phyloP scores from a whole-genome alignment of 2,329 filamentous ascomycete species.

The Aspergillus sp. region DNA sequence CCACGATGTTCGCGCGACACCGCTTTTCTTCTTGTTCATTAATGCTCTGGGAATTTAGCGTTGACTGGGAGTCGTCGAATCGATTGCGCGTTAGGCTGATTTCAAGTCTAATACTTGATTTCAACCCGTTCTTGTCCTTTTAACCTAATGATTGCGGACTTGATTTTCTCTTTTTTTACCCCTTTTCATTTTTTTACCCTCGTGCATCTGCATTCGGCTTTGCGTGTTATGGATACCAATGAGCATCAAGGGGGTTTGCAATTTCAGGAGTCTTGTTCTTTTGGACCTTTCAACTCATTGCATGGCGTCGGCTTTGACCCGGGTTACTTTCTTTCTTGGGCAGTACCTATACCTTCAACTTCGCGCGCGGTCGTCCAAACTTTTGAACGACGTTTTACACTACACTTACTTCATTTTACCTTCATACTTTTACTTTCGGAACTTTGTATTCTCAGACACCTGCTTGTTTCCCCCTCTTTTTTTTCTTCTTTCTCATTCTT shows the following conservation, averaged over 20 bases:
- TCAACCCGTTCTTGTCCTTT: conserved; percentile 10
- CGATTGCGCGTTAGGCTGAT: conserved; percentile 22
- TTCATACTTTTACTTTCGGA: conserved; percentile 4
- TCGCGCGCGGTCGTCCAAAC: neutral
- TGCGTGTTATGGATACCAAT: conserved; percentile 27
- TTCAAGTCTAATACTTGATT: conserved; percentile 12
- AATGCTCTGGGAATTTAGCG: conserved; percentile 17
- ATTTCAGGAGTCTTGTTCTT: conserved; percentile 23
- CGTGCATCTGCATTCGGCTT: conserved; percentile 25
- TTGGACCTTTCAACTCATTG: conserved; percentile 22
- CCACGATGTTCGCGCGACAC: conserved; percentile 15
- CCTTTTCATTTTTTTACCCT: conserved; percentile 10
- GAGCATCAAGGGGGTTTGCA: conserved; percentile 24
- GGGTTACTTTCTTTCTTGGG: conserved; percentile 13
- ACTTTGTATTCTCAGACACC: conserved; percentile 7
- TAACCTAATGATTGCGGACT: neutral
- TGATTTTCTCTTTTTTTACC: conserved; percentile 6
- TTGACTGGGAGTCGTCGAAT: conserved; percentile 15
- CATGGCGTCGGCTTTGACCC: conserved; percentile 27
- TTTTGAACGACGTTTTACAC: neutral
- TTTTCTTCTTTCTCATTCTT: conserved; percentile 1
- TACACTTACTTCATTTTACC: conserved; percentile 1
- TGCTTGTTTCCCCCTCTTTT: neutral
- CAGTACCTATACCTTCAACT: conserved; percentile 8
- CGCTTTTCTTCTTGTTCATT: conserved; percentile 12